Conservation (phyloP, 495 filamentous ascomycete genomes). For the Neurospora africana region DNA sequence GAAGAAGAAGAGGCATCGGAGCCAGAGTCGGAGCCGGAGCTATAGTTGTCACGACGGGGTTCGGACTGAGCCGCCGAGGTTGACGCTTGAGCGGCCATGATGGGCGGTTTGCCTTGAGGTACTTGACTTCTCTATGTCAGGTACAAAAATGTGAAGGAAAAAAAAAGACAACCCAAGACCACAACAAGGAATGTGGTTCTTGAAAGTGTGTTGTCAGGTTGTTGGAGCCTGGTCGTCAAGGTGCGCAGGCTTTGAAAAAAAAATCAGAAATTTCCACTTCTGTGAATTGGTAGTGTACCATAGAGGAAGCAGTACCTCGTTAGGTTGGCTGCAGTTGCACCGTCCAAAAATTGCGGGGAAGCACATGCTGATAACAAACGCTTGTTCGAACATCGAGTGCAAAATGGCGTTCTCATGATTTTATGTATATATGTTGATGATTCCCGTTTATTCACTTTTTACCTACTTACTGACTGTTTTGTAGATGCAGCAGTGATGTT, state of each 20-base stretch:
- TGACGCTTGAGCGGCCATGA: background rate
- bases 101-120: background rate
- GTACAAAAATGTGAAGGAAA: too few relatives aligned
- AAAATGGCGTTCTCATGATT: background rate
- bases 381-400: background rate
- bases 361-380: background rate
- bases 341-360: background rate
- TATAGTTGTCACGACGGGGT: background rate
- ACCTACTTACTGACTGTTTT: background rate
- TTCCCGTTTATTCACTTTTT: too few relatives aligned
- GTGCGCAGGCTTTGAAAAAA: background rate
- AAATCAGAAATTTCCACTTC: background rate
- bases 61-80: constrained; percentile 2
- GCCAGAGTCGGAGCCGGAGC: constrained; percentile 8
- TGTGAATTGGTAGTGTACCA: background rate
- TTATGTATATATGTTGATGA: too few relatives aligned
- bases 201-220: background rate
- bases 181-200: background rate
- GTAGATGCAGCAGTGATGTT: background rate
- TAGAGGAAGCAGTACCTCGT: background rate
- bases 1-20: constrained; percentile 13
- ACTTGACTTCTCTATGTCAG: background rate
- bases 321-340: background rate
- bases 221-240: background rate
- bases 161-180: background rate